Evolutionary conservation across 441 rosid genomes (phyloP).

Genomic region (Corymbia citriodora): DNA sequence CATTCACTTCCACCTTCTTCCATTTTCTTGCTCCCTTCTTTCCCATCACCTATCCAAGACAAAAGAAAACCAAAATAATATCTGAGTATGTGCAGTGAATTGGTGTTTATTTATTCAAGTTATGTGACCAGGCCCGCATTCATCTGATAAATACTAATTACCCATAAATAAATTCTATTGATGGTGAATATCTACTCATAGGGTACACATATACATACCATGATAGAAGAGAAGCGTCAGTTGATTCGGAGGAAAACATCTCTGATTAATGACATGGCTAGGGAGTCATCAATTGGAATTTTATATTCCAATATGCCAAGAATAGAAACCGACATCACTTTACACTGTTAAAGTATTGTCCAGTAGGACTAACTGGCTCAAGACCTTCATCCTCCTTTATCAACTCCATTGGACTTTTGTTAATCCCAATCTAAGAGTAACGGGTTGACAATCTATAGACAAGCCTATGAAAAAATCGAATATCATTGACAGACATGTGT

Average conservation of each 20-base stretch:
- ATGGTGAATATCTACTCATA: too few relatives aligned
- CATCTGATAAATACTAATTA: background rate
- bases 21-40: background rate
- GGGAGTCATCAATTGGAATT: too few relatives aligned
- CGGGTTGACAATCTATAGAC: background rate
- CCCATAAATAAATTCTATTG: too few relatives aligned
- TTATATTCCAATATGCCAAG: too few relatives aligned
- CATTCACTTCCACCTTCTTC: background rate
- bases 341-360: too few relatives aligned
- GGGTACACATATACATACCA: too few relatives aligned
- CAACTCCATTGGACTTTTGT: background rate
- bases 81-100: background rate
- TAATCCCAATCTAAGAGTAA: background rate
- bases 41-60: background rate
- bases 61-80: background rate
- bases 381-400: background rate
- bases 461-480: background rate
- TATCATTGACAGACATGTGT: background rate
- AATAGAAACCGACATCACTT: too few relatives aligned
- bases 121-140: background rate
- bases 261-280: too few relatives aligned
- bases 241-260: too few relatives aligned
- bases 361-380: too few relatives aligned
- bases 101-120: background rate
- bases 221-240: too few relatives aligned